A percentile compares a stretch with the other conserved stretches of the same genome.
phyloP scores from a whole-genome alignment of 2,329 filamentous ascomycete genomes.

The Myotisia sp. region DNA sequence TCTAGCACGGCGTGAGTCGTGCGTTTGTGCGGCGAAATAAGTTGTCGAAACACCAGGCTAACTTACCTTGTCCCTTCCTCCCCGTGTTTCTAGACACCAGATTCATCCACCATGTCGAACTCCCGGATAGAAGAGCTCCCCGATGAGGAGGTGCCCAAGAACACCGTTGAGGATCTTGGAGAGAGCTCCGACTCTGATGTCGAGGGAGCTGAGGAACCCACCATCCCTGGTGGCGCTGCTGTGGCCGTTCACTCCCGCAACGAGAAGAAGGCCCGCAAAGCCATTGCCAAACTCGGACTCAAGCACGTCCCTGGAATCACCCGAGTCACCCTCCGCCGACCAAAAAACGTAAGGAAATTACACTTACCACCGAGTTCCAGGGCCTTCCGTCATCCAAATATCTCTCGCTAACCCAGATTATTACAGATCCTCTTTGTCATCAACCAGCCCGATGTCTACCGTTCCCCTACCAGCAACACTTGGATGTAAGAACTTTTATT shows the following conservation, averaged over 20 bases:
- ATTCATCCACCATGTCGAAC: constrained; percentile 32
- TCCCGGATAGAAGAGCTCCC: constrained; percentile 62
- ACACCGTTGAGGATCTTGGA: constrained; percentile 57
- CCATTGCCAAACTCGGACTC: constrained; percentile 94
- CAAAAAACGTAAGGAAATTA: constrained; percentile 81
- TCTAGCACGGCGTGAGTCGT: too few species aligned
- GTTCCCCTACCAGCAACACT: constrained; percentile 97
- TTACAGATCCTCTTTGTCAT: constrained; percentile 94
- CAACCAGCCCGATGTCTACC: constrained; percentile 99
- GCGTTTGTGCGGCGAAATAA: too few species aligned
- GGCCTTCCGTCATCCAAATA: background rate
- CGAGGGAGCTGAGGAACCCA: constrained; percentile 40
- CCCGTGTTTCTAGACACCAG: too few species aligned
- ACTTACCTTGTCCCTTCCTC: too few species aligned
- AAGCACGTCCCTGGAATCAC: constrained; percentile 96
- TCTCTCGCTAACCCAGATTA: background rate
- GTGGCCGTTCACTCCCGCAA: constrained; percentile 95
- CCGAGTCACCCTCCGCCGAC: constrained; percentile 89
- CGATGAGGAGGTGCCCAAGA: constrained; percentile 74
- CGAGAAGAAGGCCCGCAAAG: constrained; percentile 99
- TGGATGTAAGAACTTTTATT: constrained; percentile 71
- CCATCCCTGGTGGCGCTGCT: constrained; percentile 68
- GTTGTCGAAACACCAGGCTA: too few species aligned
- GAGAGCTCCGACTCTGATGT: constrained; percentile 38
- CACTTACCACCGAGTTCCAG: background rate